Conservation (phyloP, 2,329 filamentous ascomycete species). For the Paramyrothecium roridum region DNA sequence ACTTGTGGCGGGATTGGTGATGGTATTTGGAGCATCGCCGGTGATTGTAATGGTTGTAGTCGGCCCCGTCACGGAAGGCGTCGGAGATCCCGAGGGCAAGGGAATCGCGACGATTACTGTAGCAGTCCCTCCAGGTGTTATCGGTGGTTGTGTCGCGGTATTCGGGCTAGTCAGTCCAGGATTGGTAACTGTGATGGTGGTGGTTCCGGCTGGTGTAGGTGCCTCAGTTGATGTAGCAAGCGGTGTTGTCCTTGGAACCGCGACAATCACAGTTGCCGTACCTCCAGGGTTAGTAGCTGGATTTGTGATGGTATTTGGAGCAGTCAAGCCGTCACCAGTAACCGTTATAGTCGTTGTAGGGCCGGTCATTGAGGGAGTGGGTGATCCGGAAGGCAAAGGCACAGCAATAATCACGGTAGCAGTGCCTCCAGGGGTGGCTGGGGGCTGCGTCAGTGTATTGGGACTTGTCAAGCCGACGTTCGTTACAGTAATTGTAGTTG, state of each 20-base stretch:
- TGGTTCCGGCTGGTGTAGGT: neutral
- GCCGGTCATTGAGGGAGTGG: neutral
- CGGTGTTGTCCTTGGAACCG: neutral
- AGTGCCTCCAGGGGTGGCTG: neutral
- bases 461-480: neutral
- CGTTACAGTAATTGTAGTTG: neutral
- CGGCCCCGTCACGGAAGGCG: neutral
- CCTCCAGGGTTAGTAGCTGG: neutral
- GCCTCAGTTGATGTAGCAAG: neutral
- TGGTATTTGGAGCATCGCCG: neutral
- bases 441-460: neutral
- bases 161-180: neutral
- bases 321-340: neutral
- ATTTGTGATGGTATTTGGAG: neutral
- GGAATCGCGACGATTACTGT: constrained; percentile 1
- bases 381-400: neutral
- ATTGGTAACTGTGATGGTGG: neutral
- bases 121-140: neutral
- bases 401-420: neutral
- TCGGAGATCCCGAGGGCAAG: neutral
- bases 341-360: neutral
- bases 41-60: neutral
- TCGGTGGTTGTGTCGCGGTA: neutral
- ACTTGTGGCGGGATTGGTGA: neutral
- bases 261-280: neutral